Percentiles rank a stretch among this genome's conserved stretches.
phyloP scores from a whole-genome alignment of 1,139 yeast genomes.

The Entelexis paramagnoliae region DNA sequence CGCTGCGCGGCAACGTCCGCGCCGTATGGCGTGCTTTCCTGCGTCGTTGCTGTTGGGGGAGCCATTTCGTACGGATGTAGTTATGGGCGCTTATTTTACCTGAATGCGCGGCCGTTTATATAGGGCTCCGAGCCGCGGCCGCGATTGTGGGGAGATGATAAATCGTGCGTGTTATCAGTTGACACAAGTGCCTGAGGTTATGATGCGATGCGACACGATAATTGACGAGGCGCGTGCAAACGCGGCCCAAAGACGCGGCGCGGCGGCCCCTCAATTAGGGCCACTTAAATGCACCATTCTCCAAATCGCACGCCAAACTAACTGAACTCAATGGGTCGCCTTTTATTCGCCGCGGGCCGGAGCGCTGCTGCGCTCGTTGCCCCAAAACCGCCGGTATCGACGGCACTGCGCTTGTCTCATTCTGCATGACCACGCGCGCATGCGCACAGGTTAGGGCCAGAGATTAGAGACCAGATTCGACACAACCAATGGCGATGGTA shows the following conservation, averaged over 20 bases:
- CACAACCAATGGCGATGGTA: conserved; percentile 2
- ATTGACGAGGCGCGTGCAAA: not conserved
- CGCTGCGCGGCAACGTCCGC: not conserved
- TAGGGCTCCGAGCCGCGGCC: not conserved
- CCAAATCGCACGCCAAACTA: too few species aligned
- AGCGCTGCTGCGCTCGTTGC: too few species aligned
- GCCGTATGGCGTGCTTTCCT: not conserved
- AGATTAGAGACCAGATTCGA: not conserved
- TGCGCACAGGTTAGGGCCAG: not conserved
- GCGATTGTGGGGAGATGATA: not conserved
- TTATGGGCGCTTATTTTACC: not conserved
- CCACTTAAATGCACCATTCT: too few species aligned
- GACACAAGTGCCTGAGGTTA: conserved; percentile 5
- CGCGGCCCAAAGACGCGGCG: too few species aligned
- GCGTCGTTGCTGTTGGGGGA: conserved; percentile 1
- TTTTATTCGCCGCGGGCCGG: too few species aligned
- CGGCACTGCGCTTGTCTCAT: not conserved
- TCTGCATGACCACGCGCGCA: not conserved
- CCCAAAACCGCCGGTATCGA: too few species aligned
- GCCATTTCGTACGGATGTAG: not conserved
- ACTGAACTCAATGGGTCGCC: too few species aligned
- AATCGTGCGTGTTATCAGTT: not conserved
- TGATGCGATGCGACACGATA: not conserved
- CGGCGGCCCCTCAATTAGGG: too few species aligned
- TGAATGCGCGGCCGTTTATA: not conserved